A percentile compares a stretch with the other conserved stretches of the same genome.
phyloP scores from a whole-genome alignment of 192 early-diverging fungal genomes.

The Pilaira anomala region DNA sequence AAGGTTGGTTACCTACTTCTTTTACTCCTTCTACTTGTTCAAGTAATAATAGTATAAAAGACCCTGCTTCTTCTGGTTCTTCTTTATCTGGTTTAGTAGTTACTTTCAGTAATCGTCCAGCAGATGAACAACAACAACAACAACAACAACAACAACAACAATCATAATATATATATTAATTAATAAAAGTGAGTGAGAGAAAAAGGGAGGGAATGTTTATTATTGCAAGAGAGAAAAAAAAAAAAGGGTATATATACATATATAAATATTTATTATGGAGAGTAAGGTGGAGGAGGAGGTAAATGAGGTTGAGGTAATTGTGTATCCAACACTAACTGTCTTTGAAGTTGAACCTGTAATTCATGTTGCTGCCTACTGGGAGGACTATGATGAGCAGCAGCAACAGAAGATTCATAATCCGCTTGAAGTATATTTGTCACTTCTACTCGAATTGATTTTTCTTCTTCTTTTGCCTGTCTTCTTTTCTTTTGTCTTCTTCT shows the following conservation, averaged over 20 bases:
- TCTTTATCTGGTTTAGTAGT: constrained; percentile 8
- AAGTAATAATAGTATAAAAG: neutral
- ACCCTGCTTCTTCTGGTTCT: neutral
- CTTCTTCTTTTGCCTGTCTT: neutral
- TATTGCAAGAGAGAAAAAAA: no score
- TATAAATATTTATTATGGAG: constrained; percentile 5
- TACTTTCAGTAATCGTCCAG: neutral
- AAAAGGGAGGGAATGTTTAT: neutral
- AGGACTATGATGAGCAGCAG: neutral
- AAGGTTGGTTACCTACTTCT: constrained; percentile 13
- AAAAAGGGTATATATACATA: neutral
- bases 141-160: no score
- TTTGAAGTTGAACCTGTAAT: constrained; percentile 11
- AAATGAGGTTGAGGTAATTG: neutral
- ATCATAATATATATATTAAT: constrained; percentile 4
- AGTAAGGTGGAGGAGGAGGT: constrained; percentile 12
- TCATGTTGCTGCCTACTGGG: constrained; percentile 11
- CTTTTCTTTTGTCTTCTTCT: neutral
- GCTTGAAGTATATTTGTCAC: neutral
- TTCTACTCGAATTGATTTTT: no score
- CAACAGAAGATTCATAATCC: neutral
- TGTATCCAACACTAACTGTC: neutral
- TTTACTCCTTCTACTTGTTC: neutral
- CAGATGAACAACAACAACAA: no score
- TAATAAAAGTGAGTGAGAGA: neutral